Conservation (phyloP, 2,329 filamentous ascomycete genomes). For the Plectosphaerella cucumerina region DNA sequence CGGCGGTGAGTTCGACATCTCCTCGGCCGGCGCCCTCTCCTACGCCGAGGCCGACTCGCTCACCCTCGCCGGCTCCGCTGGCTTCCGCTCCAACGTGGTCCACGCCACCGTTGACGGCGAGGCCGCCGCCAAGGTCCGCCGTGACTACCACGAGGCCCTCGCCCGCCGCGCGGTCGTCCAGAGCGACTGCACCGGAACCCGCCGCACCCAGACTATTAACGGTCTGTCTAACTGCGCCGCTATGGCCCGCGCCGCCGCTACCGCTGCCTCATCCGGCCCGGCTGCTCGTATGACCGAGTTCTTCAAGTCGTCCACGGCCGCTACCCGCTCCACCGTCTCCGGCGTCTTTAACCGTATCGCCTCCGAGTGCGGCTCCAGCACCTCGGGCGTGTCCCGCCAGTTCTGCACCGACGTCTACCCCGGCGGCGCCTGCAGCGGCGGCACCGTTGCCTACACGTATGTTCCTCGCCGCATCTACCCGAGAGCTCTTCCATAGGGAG, state of each 20-base stretch:
- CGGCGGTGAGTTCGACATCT: conserved; percentile 53
- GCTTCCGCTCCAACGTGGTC: conserved; percentile 56
- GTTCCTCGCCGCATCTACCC: too few species aligned
- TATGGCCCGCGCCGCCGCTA: neutral
- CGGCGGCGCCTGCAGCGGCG: conserved; percentile 13
- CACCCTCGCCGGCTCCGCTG: conserved; percentile 48
- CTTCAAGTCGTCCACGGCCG: conserved; percentile 48
- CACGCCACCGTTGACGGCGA: conserved; percentile 52
- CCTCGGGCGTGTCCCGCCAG: conserved; percentile 42
- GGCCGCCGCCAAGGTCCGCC: conserved; percentile 45
- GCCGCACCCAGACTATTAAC: conserved; percentile 36
- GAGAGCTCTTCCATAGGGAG: too few species aligned
- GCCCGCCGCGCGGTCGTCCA: conserved; percentile 48
- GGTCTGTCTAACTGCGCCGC: conserved; percentile 49
- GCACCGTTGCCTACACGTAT: conserved; percentile 55
- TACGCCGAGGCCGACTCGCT: conserved; percentile 47
- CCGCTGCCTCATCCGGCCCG: neutral
- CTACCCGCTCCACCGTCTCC: neutral
- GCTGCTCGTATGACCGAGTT: conserved; percentile 52
- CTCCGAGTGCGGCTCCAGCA: conserved; percentile 48
- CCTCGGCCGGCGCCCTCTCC: conserved; percentile 51
- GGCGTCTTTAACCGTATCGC: conserved; percentile 15
- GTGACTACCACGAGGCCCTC: conserved; percentile 31
- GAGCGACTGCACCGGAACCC: conserved; percentile 49
- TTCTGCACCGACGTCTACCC: conserved; percentile 55